phyloP scores from a whole-genome alignment of 345 rosid genomes.

The Psidium friedrichsthalianum region DNA sequence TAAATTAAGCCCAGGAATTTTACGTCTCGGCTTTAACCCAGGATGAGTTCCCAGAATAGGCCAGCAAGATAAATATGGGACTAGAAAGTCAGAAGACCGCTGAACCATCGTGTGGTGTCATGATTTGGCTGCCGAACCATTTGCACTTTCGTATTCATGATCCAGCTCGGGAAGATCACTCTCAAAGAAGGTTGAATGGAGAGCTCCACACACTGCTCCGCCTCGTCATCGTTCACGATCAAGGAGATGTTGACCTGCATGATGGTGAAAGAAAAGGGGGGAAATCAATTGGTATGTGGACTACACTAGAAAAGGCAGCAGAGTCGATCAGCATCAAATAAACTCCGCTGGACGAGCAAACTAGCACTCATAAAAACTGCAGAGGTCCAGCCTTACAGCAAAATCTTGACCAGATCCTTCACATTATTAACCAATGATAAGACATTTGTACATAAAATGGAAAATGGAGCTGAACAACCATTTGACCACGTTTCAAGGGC shows the following conservation, averaged over 20 bases:
- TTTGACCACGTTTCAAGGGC: background rate
- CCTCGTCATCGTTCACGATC: constrained; percentile 73
- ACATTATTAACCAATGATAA: background rate
- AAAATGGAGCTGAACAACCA: background rate
- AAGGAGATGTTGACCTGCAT: constrained; percentile 81
- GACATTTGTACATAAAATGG: background rate
- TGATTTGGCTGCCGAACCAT: constrained; percentile 21
- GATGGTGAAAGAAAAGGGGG: background rate
- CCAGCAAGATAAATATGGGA: background rate
- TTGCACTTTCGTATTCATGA: constrained; percentile 11
- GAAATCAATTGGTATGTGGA: background rate
- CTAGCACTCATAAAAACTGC: background rate
- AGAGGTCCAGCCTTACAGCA: background rate
- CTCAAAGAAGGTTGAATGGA: constrained; percentile 71
- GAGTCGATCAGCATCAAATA: background rate
- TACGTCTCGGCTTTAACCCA: background rate
- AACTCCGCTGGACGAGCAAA: background rate
- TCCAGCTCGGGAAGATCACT: constrained; percentile 33
- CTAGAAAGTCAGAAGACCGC: background rate
- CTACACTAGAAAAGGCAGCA: background rate
- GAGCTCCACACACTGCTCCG: constrained; percentile 80
- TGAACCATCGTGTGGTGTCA: background rate
- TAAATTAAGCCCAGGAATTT: background rate
- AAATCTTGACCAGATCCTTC: background rate
- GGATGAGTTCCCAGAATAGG: background rate